Evolutionary conservation across 129 eudicot species (phyloP).

Genomic region (Apium graveolens): DNA sequence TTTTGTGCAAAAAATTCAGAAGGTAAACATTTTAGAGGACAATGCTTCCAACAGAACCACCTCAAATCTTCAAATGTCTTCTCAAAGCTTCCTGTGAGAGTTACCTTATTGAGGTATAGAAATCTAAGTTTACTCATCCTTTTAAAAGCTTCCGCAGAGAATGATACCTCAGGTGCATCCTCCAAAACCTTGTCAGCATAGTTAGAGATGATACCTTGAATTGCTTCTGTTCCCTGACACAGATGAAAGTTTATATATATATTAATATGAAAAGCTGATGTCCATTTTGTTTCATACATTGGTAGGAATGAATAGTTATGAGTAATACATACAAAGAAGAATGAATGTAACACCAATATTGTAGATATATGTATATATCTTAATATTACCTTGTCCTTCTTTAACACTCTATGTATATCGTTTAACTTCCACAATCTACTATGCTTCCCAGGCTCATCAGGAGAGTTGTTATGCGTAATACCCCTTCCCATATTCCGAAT

Average conservation of each 20-base stretch:
- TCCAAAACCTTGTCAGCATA: no score
- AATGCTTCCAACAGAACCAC: not conserved
- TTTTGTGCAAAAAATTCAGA: not conserved
- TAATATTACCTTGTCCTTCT: constrained; percentile 10
- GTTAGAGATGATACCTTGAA: not conserved
- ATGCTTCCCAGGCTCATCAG: constrained; percentile 15
- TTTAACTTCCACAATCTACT: constrained; percentile 26
- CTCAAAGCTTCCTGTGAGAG: not conserved
- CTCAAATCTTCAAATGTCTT: not conserved
- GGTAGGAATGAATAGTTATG: no score
- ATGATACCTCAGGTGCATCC: not conserved
- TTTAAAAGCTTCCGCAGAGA: not conserved
- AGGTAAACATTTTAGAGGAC: no score
- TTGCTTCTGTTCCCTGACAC: not conserved
- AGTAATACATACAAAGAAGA: no score
- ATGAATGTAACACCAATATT: no score
- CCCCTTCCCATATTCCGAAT: constrained; percentile 29
- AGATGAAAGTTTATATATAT: no score
- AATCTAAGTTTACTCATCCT: not conserved
- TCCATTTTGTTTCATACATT: no score
- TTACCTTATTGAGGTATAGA: not conserved
- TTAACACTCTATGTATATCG: constrained; percentile 20
- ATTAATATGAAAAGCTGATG: no score
- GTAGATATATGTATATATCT: not conserved
- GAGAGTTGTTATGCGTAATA: constrained; percentile 12